Evolutionary conservation across 345 rosid genomes (phyloP).

Genomic region (Populus ilicifolia): DNA sequence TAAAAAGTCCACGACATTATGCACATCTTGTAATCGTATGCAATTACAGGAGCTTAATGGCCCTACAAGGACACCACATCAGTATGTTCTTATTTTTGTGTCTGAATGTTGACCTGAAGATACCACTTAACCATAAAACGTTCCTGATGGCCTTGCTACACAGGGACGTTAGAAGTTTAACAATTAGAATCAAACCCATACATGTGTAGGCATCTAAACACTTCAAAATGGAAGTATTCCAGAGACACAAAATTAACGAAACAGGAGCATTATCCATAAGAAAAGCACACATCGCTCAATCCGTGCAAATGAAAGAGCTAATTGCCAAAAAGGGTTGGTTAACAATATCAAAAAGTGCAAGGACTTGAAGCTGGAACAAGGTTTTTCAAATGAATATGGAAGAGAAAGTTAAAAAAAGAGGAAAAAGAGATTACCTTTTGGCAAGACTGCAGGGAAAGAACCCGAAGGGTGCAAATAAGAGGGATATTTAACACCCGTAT

Average conservation of each 20-base stretch:
- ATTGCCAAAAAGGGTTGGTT: neutral
- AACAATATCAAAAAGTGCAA: neutral
- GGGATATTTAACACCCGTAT: neutral
- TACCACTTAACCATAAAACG: neutral
- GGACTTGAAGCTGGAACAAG: neutral
- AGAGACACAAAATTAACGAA: neutral
- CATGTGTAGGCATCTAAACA: neutral
- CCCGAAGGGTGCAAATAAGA: neutral
- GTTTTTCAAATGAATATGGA: neutral
- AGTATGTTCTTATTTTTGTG: neutral
- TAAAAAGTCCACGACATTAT: neutral
- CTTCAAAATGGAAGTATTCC: neutral
- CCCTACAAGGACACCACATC: neutral
- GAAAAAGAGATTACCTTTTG: neutral
- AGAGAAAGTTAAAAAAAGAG: neutral
- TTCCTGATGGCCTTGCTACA: neutral
- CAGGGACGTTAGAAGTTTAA: neutral
- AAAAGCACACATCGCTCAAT: neutral
- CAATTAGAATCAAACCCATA: neutral
- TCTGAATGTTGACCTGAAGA: neutral
- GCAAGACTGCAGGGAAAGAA: conserved; percentile 4
- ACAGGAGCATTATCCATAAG: neutral
- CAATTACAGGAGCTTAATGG: no score
- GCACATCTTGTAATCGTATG: neutral
- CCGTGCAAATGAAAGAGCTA: neutral